Evolutionary conservation across 2,329 filamentous ascomycete genomes (phyloP).

Genomic region (Stagonosporopsis tanaceti): DNA sequence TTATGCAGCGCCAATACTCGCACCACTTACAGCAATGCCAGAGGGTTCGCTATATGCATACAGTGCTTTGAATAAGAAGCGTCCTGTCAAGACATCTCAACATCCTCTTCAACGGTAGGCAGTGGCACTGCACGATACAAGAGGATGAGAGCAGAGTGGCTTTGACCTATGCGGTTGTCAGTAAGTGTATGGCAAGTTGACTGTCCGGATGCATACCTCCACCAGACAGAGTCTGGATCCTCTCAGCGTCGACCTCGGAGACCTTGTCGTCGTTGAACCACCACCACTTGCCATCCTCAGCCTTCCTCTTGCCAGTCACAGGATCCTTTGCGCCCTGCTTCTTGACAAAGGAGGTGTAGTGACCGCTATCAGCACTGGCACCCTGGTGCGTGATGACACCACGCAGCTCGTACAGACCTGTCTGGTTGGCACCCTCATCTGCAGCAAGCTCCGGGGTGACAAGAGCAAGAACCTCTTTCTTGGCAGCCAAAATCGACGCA

Average conservation of each 20-base stretch:
- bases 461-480: constrained; percentile 84
- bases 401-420: constrained; percentile 91
- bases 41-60: constrained; percentile 20
- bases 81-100: constrained; percentile 40
- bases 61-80: not conserved
- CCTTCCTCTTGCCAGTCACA: constrained; percentile 76
- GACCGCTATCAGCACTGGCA: constrained; percentile 93
- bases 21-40: constrained; percentile 18
- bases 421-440: constrained; percentile 88
- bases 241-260: constrained; percentile 86
- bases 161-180: constrained; percentile 62
- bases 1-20: constrained; percentile 43
- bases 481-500: constrained; percentile 76
- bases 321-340: constrained; percentile 78
- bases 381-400: constrained; percentile 97
- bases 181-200: constrained; percentile 3
- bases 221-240: constrained; percentile 88
- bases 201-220: constrained; percentile 67
- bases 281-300: constrained; percentile 97
- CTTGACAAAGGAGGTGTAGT: constrained; percentile 98
- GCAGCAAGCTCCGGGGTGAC: constrained; percentile 77
- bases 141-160: constrained; percentile 81
- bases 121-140: constrained; percentile 79
- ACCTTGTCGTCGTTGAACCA: constrained; percentile 99
- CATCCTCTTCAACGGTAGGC: constrained; percentile 62